Percentiles rank a stretch among this genome's conserved stretches.
Conservation (phyloP, 495 filamentous ascomycete species). For the Penicillium riverlandense region DNA sequence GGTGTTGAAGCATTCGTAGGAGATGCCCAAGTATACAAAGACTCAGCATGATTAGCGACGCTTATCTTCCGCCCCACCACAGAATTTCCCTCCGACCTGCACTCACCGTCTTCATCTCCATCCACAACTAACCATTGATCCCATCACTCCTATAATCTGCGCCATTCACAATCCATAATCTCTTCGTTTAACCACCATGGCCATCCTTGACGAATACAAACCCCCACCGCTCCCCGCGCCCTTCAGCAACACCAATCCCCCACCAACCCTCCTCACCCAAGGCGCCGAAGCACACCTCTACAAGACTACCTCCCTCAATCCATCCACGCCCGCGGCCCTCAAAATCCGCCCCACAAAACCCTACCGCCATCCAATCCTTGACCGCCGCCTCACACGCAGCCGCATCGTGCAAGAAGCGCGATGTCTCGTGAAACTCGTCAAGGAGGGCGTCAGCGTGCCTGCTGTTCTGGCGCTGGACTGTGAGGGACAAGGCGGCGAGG, state of each 20-base stretch:
- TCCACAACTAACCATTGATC: not conserved
- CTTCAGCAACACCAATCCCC: slow-evolving; percentile 52
- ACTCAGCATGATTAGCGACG: no score
- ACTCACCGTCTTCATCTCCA: no score
- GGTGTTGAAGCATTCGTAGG: no score
- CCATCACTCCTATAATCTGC: no score
- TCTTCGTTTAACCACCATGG: not conserved
- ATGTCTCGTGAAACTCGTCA: slow-evolving; percentile 63
- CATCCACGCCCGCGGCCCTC: slow-evolving; percentile 64
- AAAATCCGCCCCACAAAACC: slow-evolving; percentile 91
- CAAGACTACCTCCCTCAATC: slow-evolving; percentile 70
- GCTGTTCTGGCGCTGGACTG: slow-evolving; percentile 70
- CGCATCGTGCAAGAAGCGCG: slow-evolving; percentile 83
- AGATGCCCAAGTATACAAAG: no score
- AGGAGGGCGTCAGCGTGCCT: slow-evolving; percentile 73
- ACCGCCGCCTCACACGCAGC: slow-evolving; percentile 76
- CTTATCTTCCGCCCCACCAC: no score
- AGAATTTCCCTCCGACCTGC: no score
- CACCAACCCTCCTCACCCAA: slow-evolving; percentile 65
- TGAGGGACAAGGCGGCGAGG: slow-evolving; percentile 31
- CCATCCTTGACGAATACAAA: slow-evolving; percentile 19
- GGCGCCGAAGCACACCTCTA: slow-evolving; percentile 95
- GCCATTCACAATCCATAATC: not conserved
- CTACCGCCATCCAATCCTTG: slow-evolving; percentile 88
- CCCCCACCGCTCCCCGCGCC: slow-evolving; percentile 54